A percentile compares a stretch with the other conserved stretches of the same genome.
phyloP scores from a whole-genome alignment of 345 rosid species.

The Theobroma cacao region DNA sequence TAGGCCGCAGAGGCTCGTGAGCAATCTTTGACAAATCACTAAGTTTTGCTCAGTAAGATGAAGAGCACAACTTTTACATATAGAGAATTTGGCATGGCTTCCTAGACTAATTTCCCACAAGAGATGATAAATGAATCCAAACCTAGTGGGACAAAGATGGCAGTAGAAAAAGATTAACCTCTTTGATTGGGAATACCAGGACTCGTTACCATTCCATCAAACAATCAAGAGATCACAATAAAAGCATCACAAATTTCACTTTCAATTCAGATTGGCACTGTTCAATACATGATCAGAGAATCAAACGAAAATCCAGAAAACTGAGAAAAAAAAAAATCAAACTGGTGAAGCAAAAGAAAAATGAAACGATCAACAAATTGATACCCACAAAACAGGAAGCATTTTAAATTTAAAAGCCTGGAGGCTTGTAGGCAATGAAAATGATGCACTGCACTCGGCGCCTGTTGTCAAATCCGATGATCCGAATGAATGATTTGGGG shows the following conservation, averaged over 20 bases:
- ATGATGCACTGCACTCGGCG: constrained; percentile 47
- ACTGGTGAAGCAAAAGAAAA: neutral
- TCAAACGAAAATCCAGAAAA: neutral
- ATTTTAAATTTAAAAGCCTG: neutral
- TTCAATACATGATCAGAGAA: neutral
- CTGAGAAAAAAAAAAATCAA: neutral
- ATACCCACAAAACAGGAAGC: neutral
- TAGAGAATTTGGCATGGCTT: neutral
- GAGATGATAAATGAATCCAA: too few species aligned
- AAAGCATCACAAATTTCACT: too few species aligned
- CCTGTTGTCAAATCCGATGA: constrained; percentile 35
- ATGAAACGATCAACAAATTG: neutral
- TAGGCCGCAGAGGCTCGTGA: too few species aligned
- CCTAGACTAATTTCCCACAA: neutral
- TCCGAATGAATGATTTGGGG: constrained; percentile 21
- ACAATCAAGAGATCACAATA: neutral
- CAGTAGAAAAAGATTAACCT: too few species aligned
- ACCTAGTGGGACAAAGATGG: too few species aligned
- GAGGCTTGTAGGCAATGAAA: constrained; percentile 29
- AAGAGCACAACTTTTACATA: neutral
- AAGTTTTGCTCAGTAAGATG: neutral
- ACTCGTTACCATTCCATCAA: too few species aligned
- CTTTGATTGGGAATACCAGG: too few species aligned
- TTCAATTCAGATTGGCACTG: neutral
- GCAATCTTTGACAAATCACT: neutral